A percentile compares a stretch with the other conserved stretches of the same genome.
Conservation (phyloP, 2,329 filamentous ascomycete genomes). For the Talaromyces sp. region DNA sequence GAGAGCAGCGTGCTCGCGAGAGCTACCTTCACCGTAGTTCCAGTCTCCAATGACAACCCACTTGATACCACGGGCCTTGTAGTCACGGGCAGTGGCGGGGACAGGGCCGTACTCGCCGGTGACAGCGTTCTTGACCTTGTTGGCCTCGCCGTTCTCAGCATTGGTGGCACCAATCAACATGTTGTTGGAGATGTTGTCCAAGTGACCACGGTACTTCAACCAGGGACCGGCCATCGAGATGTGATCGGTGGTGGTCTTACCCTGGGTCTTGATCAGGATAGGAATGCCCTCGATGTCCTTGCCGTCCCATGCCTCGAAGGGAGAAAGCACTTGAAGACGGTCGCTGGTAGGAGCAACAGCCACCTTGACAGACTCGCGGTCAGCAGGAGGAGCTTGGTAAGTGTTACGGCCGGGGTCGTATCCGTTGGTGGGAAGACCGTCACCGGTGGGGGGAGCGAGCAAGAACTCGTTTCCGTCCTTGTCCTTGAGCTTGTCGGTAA, state of each 20-base stretch:
- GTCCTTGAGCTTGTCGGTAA: conserved; percentile 86
- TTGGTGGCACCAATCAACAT: conserved; percentile 98
- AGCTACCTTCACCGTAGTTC: conserved; percentile 98
- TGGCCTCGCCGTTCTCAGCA: conserved; percentile 90
- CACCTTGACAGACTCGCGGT: conserved; percentile 68
- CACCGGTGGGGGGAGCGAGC: conserved; percentile 72
- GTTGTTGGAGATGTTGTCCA: conserved; percentile 99
- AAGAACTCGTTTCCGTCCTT: conserved; percentile 95
- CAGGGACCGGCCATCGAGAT: conserved; percentile 96
- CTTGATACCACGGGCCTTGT: conserved; percentile 92
- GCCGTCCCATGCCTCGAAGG: conserved; percentile 84
- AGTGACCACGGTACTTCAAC: conserved; percentile 97
- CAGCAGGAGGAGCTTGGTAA: conserved; percentile 87
- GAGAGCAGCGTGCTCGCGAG: conserved; percentile 95
- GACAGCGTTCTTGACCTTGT: conserved; percentile 91
- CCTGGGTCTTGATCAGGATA: conserved; percentile 92
- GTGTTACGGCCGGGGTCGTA: conserved; percentile 91
- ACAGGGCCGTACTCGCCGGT: conserved; percentile 81
- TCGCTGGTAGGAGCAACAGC: conserved; percentile 83
- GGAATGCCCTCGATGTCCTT: conserved; percentile 80
- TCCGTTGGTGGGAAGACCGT: conserved; percentile 70
- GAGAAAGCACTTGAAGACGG: conserved; percentile 84
- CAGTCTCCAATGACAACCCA: conserved; percentile 99
- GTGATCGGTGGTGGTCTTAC: conserved; percentile 96
- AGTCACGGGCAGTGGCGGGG: conserved; percentile 90